Evolutionary conservation across 2,329 filamentous ascomycete genomes (phyloP).

Genomic region (Thelonectria olida): DNA sequence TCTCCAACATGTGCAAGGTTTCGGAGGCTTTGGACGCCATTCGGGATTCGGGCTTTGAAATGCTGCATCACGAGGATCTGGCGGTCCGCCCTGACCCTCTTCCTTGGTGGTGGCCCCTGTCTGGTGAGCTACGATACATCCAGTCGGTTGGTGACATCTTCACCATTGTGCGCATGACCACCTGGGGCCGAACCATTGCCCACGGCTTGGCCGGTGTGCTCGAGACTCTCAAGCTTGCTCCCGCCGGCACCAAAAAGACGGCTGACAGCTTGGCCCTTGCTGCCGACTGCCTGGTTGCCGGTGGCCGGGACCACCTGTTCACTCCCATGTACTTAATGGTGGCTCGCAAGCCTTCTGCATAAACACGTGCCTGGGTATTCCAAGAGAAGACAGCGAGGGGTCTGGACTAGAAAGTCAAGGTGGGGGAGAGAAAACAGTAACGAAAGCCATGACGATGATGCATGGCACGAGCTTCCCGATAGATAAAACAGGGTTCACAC

Average conservation of each 20-base stretch:
- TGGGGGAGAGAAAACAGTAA: slow-evolving; percentile 1
- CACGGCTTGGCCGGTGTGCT: slow-evolving; percentile 81
- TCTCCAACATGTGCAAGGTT: slow-evolving; percentile 95
- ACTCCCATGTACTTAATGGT: slow-evolving; percentile 99
- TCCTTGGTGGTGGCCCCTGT: slow-evolving; percentile 95
- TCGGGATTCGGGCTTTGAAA: slow-evolving; percentile 85
- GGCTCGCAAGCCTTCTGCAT: slow-evolving; percentile 76
- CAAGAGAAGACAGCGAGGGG: background rate
- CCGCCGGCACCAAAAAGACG: slow-evolving; percentile 91
- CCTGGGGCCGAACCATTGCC: slow-evolving; percentile 77
- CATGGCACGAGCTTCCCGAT: slow-evolving; percentile 19
- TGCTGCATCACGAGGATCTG: slow-evolving; percentile 87
- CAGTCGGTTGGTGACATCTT: slow-evolving; percentile 81
- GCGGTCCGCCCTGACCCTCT: slow-evolving; percentile 78
- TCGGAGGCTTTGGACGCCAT: slow-evolving; percentile 85
- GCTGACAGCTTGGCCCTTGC: slow-evolving; percentile 86
- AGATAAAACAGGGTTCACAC: slow-evolving; percentile 27
- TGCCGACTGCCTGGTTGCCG: slow-evolving; percentile 86
- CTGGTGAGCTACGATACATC: slow-evolving; percentile 86
- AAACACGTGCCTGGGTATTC: slow-evolving; percentile 5
- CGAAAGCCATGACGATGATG: slow-evolving; percentile 4
- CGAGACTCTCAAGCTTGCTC: slow-evolving; percentile 79
- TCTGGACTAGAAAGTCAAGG: background rate
- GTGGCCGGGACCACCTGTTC: slow-evolving; percentile 90
- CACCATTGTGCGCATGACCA: slow-evolving; percentile 90